Percentiles rank a stretch among this genome's conserved stretches.
Conservation (phyloP, 2,329 filamentous ascomycete genomes). For the Chrysoporthe austroafricana region DNA sequence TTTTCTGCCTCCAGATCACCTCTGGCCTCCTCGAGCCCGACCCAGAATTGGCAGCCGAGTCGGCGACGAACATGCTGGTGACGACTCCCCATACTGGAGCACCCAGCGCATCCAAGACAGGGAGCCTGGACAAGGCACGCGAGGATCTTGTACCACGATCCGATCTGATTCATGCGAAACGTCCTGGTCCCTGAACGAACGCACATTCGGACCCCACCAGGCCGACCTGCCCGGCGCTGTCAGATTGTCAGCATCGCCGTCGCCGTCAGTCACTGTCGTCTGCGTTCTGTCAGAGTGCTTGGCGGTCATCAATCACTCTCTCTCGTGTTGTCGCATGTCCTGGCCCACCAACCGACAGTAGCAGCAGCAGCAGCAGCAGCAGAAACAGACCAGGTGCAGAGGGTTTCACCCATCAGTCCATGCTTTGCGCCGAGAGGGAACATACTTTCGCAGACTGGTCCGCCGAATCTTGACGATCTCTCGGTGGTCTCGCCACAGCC, state of each 20-base stretch:
- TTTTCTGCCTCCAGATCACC: not conserved
- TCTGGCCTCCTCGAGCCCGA: not conserved
- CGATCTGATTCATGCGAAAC: not conserved
- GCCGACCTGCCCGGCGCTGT: constrained; percentile 7
- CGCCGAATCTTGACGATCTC: not conserved
- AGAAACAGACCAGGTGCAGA: not conserved
- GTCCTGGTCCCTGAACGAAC: not conserved
- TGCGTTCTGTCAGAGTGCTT: not conserved
- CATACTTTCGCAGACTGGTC: constrained; percentile 7
- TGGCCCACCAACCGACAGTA: not conserved
- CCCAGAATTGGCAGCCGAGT: not conserved
- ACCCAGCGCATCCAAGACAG: not conserved
- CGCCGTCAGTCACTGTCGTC: not conserved
- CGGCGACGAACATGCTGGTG: constrained; percentile 2
- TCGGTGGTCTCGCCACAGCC: not conserved
- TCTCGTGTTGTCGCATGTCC: not conserved
- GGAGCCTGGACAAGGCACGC: not conserved
- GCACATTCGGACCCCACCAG: not conserved
- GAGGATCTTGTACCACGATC: constrained; percentile 1
- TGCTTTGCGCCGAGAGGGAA: constrained; percentile 16
- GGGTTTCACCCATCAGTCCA: not conserved
- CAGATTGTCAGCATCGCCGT: constrained; percentile 6
- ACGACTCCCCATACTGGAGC: not conserved
- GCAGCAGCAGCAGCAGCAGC: too few relatives aligned
- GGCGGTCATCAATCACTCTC: constrained; percentile 1